Percentiles rank a stretch among this genome's conserved stretches.
Evolutionary conservation across 805 yeast species (phyloP).

Genomic region (Kodamaea laetipori): DNA sequence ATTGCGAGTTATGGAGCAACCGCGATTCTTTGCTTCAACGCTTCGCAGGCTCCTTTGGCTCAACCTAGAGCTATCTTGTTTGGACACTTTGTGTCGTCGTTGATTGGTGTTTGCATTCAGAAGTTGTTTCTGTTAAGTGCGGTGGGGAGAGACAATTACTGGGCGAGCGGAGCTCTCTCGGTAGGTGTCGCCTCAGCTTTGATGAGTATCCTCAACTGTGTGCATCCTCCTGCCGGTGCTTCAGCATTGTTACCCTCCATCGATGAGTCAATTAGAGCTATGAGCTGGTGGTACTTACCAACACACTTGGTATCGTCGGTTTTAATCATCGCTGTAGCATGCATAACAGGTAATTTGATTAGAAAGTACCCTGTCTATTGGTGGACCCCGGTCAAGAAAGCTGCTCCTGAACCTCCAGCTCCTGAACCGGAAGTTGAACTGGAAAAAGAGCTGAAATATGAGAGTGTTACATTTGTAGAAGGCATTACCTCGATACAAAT

Average conservation of each 20-base stretch:
- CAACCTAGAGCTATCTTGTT: constrained; percentile 62
- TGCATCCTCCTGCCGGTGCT: constrained; percentile 77
- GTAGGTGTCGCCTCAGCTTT: constrained; percentile 55
- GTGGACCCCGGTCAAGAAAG: constrained; percentile 49
- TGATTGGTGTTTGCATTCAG: constrained; percentile 55
- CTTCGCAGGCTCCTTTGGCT: constrained; percentile 57
- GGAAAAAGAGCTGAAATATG: constrained; percentile 6
- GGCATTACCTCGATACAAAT: constrained; percentile 22
- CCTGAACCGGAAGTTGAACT: constrained; percentile 1
- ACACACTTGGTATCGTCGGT: constrained; percentile 52
- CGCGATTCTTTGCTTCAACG: constrained; percentile 60
- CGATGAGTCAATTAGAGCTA: constrained; percentile 43
- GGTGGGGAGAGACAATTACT: constrained; percentile 49
- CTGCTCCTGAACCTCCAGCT: neutral
- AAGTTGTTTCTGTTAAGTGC: constrained; percentile 53
- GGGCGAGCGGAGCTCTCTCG: constrained; percentile 59
- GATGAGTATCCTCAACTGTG: constrained; percentile 56
- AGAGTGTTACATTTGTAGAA: constrained; percentile 17
- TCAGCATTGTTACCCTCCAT: constrained; percentile 60
- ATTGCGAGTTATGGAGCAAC: constrained; percentile 64
- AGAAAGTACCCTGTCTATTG: constrained; percentile 59
- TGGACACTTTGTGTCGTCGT: constrained; percentile 56
- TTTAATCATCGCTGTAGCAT: constrained; percentile 51
- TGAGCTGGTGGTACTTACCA: constrained; percentile 71
- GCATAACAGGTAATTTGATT: constrained; percentile 54